Base-by-base conservation (phyloP, 352 stramenopile species). In the Phytophthora pini region DNA sequence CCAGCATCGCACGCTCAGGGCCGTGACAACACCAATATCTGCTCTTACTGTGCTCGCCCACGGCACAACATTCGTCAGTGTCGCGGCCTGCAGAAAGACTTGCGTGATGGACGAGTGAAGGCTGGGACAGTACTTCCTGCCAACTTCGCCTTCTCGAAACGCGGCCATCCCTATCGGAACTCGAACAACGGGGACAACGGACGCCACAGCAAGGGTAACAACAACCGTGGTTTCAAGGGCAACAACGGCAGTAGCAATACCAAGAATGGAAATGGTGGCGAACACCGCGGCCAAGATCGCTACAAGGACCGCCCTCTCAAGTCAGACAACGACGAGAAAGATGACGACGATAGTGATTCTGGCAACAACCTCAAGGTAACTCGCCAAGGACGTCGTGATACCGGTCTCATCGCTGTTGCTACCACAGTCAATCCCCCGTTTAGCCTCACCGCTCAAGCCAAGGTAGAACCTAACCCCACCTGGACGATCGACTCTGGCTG, bases 401-500 rank as follows among this genome's bases (percentile, higher is more conserved):
- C 22, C 1, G 44, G 13, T 2, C n/a, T 58, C 7, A 46, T 68
- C 12, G 52, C 45, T 13, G 46, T 68, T 36, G 52, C 45, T 12
- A 44, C 47, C 1, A 8, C 43, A 4, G 13, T 53, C 26, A 45
- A 44, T 4, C 32, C 38, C 2, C 31, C 34, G 4, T 0, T 59
- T 4, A 59, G 52, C 12, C 46, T 59, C 1, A 24, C 38, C 0
- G 52, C 52, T 24, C 26, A 59, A 44, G 46, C 39, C 5, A 54
- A 38, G 24, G 24, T 26, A 2, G 24, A 26, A 26, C 24, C 24
- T 26, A 4, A 26, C 24, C 24, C 24, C 24, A 26, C 24, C 15
- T 2, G 52, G 45, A 58, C 53, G 1, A 59, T 69, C 17, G 44
- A 52, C 36, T 62, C 60, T 56, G 51, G 60, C 34, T 68, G 51